These are phyloP conservation scores for Pseudoturritis turrita DNA, from an alignment of 345 rosid species.

Conservation along the genomic window DNA sequence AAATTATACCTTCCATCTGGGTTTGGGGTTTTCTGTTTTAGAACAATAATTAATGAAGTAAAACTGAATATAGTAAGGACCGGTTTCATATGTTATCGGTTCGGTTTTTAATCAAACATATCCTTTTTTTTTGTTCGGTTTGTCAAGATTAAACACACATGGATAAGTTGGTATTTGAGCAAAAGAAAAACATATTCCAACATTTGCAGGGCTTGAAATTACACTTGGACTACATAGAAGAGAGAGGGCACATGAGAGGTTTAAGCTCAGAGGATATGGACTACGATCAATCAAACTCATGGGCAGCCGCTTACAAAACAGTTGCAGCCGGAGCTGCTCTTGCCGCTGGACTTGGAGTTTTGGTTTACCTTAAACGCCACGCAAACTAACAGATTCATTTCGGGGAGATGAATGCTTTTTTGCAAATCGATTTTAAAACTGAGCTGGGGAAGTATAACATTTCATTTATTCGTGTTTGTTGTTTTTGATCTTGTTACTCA, in stretches of 20 bases:
- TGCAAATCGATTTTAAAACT: not conserved
- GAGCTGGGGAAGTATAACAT: not conserved
- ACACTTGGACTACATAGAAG: constrained; percentile 68
- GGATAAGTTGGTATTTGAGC: not conserved
- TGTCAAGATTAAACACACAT: not conserved
- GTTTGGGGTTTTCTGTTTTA: not conserved
- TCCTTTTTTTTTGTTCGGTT: not conserved
- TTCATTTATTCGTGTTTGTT: not conserved
- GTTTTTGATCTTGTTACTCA: not conserved
- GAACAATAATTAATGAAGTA: not conserved
- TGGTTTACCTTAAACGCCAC: constrained; percentile 71
- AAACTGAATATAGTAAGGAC: not conserved
- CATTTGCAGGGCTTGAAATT: constrained; percentile 73
- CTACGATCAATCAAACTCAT: constrained; percentile 56
- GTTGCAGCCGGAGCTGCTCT: constrained; percentile 96
- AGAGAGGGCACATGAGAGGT: constrained; percentile 24
- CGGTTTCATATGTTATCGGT: not conserved
- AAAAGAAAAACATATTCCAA: not conserved
- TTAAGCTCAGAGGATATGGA: constrained; percentile 45
- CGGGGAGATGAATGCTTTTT: not conserved
- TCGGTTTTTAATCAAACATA: not conserved
- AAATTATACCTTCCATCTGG: not conserved
- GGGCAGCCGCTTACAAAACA: constrained; percentile 86
- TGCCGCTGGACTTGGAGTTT: constrained; percentile 73
- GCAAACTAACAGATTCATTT: constrained; percentile 35